Conservation (phyloP, 2,329 filamentous ascomycete genomes). For the Aspergillus pseudonomiae region DNA sequence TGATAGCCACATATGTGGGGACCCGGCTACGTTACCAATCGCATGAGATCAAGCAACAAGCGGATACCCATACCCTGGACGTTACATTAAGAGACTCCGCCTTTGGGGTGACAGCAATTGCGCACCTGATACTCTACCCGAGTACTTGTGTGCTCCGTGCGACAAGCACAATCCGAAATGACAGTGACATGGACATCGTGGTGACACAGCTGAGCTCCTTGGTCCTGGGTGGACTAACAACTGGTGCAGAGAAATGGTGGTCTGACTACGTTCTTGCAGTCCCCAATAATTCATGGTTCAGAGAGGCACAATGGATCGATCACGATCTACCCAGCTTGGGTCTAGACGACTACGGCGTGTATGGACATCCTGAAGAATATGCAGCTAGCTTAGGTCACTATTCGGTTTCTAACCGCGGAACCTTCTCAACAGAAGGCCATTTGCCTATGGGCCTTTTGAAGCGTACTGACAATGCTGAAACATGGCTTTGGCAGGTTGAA, state of each 20-base stretch:
- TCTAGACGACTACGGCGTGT: conserved; percentile 30
- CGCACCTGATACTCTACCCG: conserved; percentile 25
- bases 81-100: conserved; percentile 20
- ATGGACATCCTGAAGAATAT: conserved; percentile 22
- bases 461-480: conserved; percentile 22
- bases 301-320: conserved; percentile 38
- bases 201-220: conserved; percentile 30
- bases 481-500: conserved; percentile 43
- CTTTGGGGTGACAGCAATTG: conserved; percentile 20
- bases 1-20: conserved; percentile 27
- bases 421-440: conserved; percentile 33
- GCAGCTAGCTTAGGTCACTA: conserved; percentile 24
- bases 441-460: conserved; percentile 37
- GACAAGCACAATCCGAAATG: conserved; percentile 26
- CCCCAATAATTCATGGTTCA: conserved; percentile 37
- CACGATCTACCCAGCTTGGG: conserved; percentile 30
- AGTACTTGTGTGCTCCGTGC: conserved; percentile 23
- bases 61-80: conserved; percentile 16
- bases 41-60: conserved; percentile 11
- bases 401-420: conserved; percentile 29
- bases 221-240: conserved; percentile 25
- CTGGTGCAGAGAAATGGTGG: conserved; percentile 23
- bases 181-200: conserved; percentile 10
- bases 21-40: conserved; percentile 26
- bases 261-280: conserved; percentile 26